Evolutionary conservation across 1,284 basidiomycete species (phyloP).

Genomic region (Cerrena zonata): DNA sequence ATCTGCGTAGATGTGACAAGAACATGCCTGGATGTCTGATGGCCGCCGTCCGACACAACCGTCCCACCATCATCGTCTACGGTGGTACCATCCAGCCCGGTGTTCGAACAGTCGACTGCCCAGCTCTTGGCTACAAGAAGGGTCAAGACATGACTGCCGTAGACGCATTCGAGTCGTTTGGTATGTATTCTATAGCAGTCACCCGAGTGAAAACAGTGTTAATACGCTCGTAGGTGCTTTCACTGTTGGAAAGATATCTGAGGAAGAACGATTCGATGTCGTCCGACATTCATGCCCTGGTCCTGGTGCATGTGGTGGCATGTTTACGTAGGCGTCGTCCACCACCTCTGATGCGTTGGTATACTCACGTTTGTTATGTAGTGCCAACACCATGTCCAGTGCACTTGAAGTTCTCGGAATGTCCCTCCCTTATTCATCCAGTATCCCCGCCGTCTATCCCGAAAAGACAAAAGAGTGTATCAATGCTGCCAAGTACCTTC

Average conservation of each 20-base stretch:
- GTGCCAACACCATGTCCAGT: constrained; percentile 85
- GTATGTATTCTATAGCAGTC: constrained; percentile 29
- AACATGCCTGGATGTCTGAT: constrained; percentile 91
- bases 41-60: constrained; percentile 77
- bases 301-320: constrained; percentile 65
- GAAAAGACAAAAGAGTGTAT: constrained; percentile 85
- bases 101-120: constrained; percentile 71
- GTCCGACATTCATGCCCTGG: constrained; percentile 81
- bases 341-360: not conserved
- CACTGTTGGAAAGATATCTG: constrained; percentile 66
- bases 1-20: constrained; percentile 63
- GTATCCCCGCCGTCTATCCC: constrained; percentile 77
- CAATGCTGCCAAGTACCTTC: constrained; percentile 77
- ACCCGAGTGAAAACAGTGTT: constrained; percentile 9
- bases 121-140: constrained; percentile 68
- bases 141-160: constrained; percentile 79
- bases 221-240: constrained; percentile 50
- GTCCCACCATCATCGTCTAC: constrained; percentile 81
- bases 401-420: constrained; percentile 88
- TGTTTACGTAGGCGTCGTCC: constrained; percentile 60
- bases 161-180: constrained; percentile 80
- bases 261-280: constrained; percentile 75
- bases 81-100: constrained; percentile 81
- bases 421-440: constrained; percentile 84
- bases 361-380: constrained; percentile 16